A percentile compares a stretch with the other conserved stretches of the same genome.
Conservation (phyloP, 2,329 filamentous ascomycete genomes). For the Waltergamsia citrina region DNA sequence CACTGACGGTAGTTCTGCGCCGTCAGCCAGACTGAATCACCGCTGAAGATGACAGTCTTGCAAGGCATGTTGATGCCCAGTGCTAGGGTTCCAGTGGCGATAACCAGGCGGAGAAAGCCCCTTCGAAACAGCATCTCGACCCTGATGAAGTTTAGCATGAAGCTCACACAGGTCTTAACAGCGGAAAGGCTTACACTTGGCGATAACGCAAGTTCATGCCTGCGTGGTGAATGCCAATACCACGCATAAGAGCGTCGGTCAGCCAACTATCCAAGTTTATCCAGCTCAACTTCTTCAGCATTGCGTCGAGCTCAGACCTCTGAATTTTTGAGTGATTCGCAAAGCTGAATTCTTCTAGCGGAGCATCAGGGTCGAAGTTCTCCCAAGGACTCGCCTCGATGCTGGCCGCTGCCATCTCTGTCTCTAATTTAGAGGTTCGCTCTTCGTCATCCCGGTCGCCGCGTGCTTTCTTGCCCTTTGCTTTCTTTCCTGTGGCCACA, state of each 20-base stretch:
- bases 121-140: constrained; percentile 69
- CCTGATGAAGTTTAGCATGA: constrained; percentile 15
- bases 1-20: constrained; percentile 70
- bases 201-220: constrained; percentile 73
- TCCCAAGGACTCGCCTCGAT: constrained; percentile 47
- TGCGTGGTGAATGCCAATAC: constrained; percentile 69
- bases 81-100: constrained; percentile 68
- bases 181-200: constrained; percentile 37
- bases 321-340: constrained; percentile 51
- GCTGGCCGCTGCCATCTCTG: constrained; percentile 44
- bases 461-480: constrained; percentile 17
- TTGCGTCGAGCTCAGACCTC: constrained; percentile 46
- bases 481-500: no score
- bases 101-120: constrained; percentile 59
- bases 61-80: constrained; percentile 80
- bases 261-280: constrained; percentile 42
- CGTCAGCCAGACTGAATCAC: constrained; percentile 64
- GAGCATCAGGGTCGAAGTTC: constrained; percentile 58
- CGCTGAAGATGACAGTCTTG: constrained; percentile 69
- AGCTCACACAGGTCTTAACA: not conserved
- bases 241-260: constrained; percentile 52
- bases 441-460: constrained; percentile 30
- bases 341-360: constrained; percentile 55
- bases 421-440: constrained; percentile 42
- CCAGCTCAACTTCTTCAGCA: constrained; percentile 39